A percentile compares a stretch with the other conserved stretches of the same genome.
Conservation (phyloP, 306 rosid species). For the Carpinus fangiana region DNA sequence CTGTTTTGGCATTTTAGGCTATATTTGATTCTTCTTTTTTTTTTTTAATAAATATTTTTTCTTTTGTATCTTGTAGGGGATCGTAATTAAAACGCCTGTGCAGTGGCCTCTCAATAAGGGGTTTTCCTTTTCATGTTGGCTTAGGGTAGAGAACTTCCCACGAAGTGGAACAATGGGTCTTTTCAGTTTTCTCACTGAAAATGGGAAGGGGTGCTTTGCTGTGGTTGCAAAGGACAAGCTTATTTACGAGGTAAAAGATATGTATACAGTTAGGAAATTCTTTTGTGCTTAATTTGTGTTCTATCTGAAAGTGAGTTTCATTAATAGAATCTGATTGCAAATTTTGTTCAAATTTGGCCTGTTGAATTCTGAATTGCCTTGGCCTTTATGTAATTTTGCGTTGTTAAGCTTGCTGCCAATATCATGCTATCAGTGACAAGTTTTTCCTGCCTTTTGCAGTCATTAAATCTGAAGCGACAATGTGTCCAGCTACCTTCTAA, state of each 20-base stretch:
- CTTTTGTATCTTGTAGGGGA: slow-evolving; percentile 69
- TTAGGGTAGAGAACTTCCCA: slow-evolving; percentile 92
- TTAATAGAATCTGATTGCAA: neutral
- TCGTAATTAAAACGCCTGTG: slow-evolving; percentile 72
- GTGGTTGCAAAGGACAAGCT: slow-evolving; percentile 78
- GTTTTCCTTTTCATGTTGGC: slow-evolving; percentile 94
- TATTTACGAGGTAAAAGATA: slow-evolving; percentile 66
- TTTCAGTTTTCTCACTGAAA: slow-evolving; percentile 87
- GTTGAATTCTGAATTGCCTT: slow-evolving; percentile 23
- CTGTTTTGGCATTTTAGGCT: slow-evolving; percentile 15
- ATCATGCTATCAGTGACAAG: slow-evolving; percentile 25
- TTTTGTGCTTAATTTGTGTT: slow-evolving; percentile 12
- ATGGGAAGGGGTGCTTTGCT: slow-evolving; percentile 89
- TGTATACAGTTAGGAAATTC: slow-evolving; percentile 23
- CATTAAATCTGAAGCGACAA: slow-evolving; percentile 81
- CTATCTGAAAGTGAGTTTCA: neutral
- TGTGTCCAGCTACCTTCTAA: slow-evolving; percentile 64
- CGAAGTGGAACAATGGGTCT: slow-evolving; percentile 85
- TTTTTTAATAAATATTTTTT: slow-evolving; percentile 13
- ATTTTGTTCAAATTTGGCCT: slow-evolving; percentile 15
- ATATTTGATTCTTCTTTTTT: slow-evolving; percentile 18
- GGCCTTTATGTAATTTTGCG: neutral
- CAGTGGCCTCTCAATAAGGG: slow-evolving; percentile 96
- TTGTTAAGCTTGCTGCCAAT: slow-evolving; percentile 24
- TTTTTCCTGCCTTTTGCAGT: slow-evolving; percentile 49